Evolutionary conservation across 1,284 basidiomycete genomes (phyloP), one percentile per base, ranked within the genome.

Genomic region (Fereydounia khargensis): DNA sequence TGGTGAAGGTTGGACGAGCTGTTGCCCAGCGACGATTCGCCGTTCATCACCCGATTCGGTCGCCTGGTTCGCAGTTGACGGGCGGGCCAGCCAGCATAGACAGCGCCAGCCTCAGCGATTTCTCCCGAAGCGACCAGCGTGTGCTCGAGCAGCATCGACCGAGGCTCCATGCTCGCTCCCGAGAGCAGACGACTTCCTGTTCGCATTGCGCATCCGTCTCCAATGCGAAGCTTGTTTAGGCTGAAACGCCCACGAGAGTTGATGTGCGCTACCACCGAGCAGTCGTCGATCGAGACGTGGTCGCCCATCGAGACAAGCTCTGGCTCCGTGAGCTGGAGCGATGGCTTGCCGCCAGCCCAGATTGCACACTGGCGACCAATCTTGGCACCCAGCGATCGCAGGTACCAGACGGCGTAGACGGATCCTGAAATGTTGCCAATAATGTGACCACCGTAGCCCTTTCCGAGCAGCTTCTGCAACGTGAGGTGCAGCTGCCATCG

Each of bases 251-350:
- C 73, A 40, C 73, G 56, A 31, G 70, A 73, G 53, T 75, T 75
- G 64, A 75, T 75, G 49, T 75, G 73, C 14, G 73, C 73, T 11
- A 75, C 73, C 17, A 75, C 70, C 25, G 73, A 75, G 44, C 65
- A 68, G 38, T 75, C 73, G 41, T 75, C 73, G 34, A 75, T 56
- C 31, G 61, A 62, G 3, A 75, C 73, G 11, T 56, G 42, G 45
- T 75, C 62, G 44, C 73, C 73, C 68, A 75, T 73, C 34, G 69
- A 51, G 9, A 75, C 71, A 20, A 75, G 52, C 47, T 75, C 73
- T 9, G 73, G 73, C 50, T 75, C 73, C 2, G 73, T 75, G 35
- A 75, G 55, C 47, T 72, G 69, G 31, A 75, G 56, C 40, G 65
- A 67, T 9, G 73, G 73, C 40, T 75, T 75, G 44, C 73, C 73